phyloP scores from a whole-genome alignment of 2,329 filamentous ascomycete genomes.

The Metarhizium rileyi region DNA sequence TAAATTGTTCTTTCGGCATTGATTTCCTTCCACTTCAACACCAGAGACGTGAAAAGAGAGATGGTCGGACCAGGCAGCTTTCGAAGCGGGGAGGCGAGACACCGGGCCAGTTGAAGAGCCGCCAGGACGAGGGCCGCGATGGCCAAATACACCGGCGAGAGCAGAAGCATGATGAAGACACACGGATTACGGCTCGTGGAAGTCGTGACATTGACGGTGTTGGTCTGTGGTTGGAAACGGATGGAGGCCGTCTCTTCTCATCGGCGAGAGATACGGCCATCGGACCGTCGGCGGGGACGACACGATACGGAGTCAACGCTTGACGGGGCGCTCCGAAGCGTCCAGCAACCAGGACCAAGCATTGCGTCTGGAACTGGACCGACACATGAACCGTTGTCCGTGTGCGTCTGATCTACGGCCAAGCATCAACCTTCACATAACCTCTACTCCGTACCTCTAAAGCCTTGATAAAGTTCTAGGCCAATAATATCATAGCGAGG shows the following conservation, averaged over 20 bases:
- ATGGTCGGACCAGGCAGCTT: constrained; percentile 38
- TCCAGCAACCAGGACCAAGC: too few relatives aligned
- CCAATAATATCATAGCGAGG: background rate
- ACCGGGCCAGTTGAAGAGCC: constrained; percentile 15
- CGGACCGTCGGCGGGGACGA: background rate
- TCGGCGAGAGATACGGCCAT: background rate
- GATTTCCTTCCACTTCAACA: constrained; percentile 48
- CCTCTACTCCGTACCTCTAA: too few relatives aligned
- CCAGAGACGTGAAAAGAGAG: constrained; percentile 39
- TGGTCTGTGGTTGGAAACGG: background rate
- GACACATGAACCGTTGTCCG: too few relatives aligned
- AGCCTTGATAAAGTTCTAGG: too few relatives aligned
- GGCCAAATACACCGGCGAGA: constrained; percentile 14
- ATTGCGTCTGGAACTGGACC: too few relatives aligned
- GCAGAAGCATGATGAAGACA: constrained; percentile 13
- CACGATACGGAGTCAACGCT: too few relatives aligned
- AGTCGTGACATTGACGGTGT: background rate
- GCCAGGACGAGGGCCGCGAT: constrained; percentile 16
- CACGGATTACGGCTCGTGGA: background rate
- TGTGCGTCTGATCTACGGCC: too few relatives aligned
- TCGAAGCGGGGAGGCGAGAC: constrained; percentile 23
- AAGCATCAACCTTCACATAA: too few relatives aligned
- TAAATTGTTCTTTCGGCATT: constrained; percentile 41
- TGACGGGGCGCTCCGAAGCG: too few relatives aligned
- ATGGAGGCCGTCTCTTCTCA: constrained; percentile 2